Evolutionary conservation across 2,329 filamentous ascomycete species (phyloP).

Genomic region (Fusarium albidum): DNA sequence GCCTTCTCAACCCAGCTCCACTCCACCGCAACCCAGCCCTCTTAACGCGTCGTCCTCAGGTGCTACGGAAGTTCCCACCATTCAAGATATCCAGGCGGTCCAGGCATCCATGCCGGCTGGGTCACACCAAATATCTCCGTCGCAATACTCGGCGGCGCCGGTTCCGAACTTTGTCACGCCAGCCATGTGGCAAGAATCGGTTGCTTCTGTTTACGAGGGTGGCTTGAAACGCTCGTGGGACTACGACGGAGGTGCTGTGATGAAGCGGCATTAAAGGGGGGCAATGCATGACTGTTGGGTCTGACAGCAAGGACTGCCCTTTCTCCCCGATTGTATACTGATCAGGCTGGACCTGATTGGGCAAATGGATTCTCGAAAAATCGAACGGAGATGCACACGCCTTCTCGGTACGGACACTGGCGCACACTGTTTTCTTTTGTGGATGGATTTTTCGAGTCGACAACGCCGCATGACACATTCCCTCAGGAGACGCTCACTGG

Average conservation of each 20-base stretch:
- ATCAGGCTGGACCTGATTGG: constrained; percentile 22
- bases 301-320: constrained; percentile 4
- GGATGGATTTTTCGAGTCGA: not conserved
- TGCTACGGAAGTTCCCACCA: constrained; percentile 61
- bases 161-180: constrained; percentile 71
- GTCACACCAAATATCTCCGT: constrained; percentile 57
- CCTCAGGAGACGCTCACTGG: not conserved
- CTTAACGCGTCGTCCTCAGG: constrained; percentile 63
- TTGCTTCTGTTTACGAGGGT: constrained; percentile 73
- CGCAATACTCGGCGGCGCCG: constrained; percentile 61
- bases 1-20: constrained; percentile 50
- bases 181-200: constrained; percentile 78
- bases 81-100: constrained; percentile 62
- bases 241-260: constrained; percentile 52
- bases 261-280: constrained; percentile 41
- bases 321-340: constrained; percentile 7
- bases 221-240: constrained; percentile 71
- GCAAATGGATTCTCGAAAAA: not conserved
- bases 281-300: constrained; percentile 5
- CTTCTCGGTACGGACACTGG: not conserved
- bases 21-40: constrained; percentile 56
- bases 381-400: not conserved
- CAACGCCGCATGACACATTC: constrained; percentile 7
- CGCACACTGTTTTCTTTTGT: not conserved
- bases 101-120: constrained; percentile 53